Conservation (phyloP, 1,284 basidiomycete species). For the Sanghuangporus sanghuang region DNA sequence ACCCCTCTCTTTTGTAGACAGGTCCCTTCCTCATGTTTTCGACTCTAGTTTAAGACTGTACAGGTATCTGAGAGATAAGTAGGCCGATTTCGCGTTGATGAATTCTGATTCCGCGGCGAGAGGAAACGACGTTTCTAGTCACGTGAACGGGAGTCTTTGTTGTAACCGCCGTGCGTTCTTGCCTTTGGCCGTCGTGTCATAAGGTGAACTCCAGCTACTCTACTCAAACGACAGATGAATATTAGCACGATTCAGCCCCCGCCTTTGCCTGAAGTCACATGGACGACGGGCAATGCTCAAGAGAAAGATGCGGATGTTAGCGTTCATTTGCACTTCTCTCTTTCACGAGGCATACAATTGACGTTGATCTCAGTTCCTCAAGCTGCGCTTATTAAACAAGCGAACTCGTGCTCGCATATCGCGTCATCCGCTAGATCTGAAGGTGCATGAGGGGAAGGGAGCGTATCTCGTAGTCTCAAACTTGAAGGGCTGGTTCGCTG, state of each 20-base stretch:
- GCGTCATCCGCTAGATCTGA: constrained; percentile 38
- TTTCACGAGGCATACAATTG: neutral
- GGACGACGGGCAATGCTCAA: constrained; percentile 29
- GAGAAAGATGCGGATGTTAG: constrained; percentile 43
- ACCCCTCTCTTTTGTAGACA: neutral
- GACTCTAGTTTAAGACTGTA: neutral
- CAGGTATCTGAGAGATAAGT: neutral
- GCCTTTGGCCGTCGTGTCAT: neutral
- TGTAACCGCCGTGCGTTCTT: too few species aligned
- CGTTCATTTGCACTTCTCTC: neutral
- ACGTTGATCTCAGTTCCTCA: constrained; percentile 35
- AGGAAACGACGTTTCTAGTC: too few species aligned
- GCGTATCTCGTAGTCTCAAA: constrained; percentile 54
- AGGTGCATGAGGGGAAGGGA: constrained; percentile 34
- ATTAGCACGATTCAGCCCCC: constrained; percentile 34
- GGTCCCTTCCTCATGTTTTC: neutral
- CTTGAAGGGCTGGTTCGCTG: constrained; percentile 60
- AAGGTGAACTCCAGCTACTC: neutral
- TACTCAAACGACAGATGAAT: constrained; percentile 26
- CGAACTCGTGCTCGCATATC: constrained; percentile 58
- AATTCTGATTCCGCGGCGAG: too few species aligned
- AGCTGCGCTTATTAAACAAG: constrained; percentile 49
- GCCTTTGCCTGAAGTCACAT: constrained; percentile 28
- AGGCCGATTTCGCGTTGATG: too few species aligned
- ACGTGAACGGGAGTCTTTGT: too few species aligned